A percentile compares a stretch with the other conserved stretches of the same genome.
Evolutionary conservation across 768 basidiomycete genomes (phyloP).

Genomic region (Russula griseocarnosa): DNA sequence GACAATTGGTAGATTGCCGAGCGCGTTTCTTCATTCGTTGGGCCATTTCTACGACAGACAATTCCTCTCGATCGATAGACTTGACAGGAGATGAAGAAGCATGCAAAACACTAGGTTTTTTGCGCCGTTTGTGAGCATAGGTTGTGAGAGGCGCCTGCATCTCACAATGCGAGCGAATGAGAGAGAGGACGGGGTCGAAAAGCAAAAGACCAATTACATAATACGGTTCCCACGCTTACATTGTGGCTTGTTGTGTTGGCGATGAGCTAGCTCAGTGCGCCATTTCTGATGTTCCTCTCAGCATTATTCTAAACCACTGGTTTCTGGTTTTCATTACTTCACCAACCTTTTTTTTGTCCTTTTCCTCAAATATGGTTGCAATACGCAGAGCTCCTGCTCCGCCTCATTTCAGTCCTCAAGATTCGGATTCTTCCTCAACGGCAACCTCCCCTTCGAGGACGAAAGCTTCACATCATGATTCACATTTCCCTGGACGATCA

Average conservation of each 20-base stretch:
- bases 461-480: slow-evolving; percentile 13
- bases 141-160: slow-evolving; percentile 18
- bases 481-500: slow-evolving; percentile 28
- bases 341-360: neutral
- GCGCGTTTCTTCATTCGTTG: slow-evolving; percentile 48
- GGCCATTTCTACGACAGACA: slow-evolving; percentile 42
- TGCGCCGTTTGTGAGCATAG: slow-evolving; percentile 20
- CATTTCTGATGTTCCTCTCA: slow-evolving; percentile 9
- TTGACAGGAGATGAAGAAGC: slow-evolving; percentile 33
- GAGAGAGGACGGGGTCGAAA: too few relatives aligned
- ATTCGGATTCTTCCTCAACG: slow-evolving; percentile 34
- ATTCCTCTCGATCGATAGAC: slow-evolving; percentile 32
- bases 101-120: slow-evolving; percentile 1
- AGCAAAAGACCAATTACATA: slow-evolving; percentile 7
- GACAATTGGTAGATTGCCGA: slow-evolving; percentile 36
- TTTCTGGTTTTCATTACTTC: slow-evolving; percentile 17
- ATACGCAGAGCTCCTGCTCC: slow-evolving; percentile 57
- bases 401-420: slow-evolving; percentile 52
- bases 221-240: slow-evolving; percentile 29
- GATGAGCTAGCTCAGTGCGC: neutral
- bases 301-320: slow-evolving; percentile 18
- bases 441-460: slow-evolving; percentile 16
- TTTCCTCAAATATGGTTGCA: slow-evolving; percentile 49
- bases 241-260: slow-evolving; percentile 18
- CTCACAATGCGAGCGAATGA: too few relatives aligned